Base-by-base conservation (phyloP, 305 asterid species). In the Rubia occidens region DNA sequence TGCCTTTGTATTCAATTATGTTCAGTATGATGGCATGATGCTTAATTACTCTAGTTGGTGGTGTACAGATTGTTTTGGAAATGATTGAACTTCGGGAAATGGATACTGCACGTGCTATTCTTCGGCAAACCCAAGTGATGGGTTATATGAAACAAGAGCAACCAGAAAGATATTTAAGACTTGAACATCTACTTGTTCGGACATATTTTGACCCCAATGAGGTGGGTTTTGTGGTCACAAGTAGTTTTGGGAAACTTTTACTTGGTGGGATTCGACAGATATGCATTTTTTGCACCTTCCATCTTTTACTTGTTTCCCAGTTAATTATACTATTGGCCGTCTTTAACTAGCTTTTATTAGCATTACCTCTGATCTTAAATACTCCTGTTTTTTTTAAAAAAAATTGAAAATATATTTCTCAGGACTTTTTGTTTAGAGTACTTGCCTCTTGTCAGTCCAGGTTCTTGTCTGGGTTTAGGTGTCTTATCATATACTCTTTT, bases 81-180 rank as follows among this genome's bases (percentile, higher is more conserved):
- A 94, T 94, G 99, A 94, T 94, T 80, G 99, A 94, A 84, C 96
- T 94, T 74, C 89, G 99, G 76, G 99, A 94, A 88, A 86, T 88
- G 82, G 99, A 94, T 73, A 94, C 97, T 13, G 96, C 99, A 40
- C 96, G 99, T 67, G 94, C 97, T 77, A 89, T 94, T 80, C 76
- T 94, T 78, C 88, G 99, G 80, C 97, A 94, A 76, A 94, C 99
- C 71, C 97, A 91, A 74, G 99, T 87, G 71, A 94, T 94, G 97
- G 96, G 99, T 72, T 95, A 91, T 80, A 88, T 94, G 97, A 94
- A 94, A 78, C 97, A 94, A 75, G 97, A 94, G 82, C 88, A 94
- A 77, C 99, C 97, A 17, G 99, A 94, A 78, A 84, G 99, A 76
- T 91, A 94, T 78, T 76, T 91, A 53, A 86, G 99, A 70, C 96